Evolutionary conservation across 2,329 filamentous ascomycete genomes (phyloP).

Genomic region (Macrophomina tecta): DNA sequence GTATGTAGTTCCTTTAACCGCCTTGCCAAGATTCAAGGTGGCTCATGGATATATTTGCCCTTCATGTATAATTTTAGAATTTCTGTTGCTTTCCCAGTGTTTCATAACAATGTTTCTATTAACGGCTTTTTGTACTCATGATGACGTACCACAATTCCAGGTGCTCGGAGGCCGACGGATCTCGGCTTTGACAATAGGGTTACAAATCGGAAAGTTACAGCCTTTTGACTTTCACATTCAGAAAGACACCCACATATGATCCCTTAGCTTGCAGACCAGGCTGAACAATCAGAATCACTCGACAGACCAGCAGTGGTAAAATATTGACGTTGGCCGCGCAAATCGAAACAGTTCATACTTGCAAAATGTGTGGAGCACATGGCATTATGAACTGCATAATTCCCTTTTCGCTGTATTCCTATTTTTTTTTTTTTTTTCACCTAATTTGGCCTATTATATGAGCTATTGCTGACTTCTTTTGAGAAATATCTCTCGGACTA

Average conservation of each 20-base stretch:
- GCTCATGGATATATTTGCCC: background rate
- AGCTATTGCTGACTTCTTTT: too few species aligned
- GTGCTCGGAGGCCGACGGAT: background rate
- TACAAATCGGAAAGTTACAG: background rate
- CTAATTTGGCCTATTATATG: too few species aligned
- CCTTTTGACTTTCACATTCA: background rate
- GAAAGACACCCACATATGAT: background rate
- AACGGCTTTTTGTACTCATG: background rate
- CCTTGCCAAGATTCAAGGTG: background rate
- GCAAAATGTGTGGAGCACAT: too few species aligned
- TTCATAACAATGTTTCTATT: background rate
- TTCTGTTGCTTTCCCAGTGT: background rate
- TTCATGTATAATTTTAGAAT: background rate
- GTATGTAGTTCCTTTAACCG: background rate
- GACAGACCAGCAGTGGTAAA: too few species aligned
- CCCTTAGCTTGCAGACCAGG: too few species aligned
- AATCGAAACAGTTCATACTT: too few species aligned
- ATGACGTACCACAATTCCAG: background rate
- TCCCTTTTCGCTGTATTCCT: too few species aligned
- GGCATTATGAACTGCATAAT: too few species aligned
- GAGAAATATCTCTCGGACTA: too few species aligned
- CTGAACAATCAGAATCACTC: too few species aligned
- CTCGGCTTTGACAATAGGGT: background rate
- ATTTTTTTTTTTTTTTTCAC: too few species aligned
- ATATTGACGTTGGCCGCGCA: too few species aligned